Percentiles rank a stretch among this genome's conserved stretches.
These are phyloP conservation scores for Chlorella sp. DNA, from an alignment of 139 green algal species.

Conservation along the genomic window DNA sequence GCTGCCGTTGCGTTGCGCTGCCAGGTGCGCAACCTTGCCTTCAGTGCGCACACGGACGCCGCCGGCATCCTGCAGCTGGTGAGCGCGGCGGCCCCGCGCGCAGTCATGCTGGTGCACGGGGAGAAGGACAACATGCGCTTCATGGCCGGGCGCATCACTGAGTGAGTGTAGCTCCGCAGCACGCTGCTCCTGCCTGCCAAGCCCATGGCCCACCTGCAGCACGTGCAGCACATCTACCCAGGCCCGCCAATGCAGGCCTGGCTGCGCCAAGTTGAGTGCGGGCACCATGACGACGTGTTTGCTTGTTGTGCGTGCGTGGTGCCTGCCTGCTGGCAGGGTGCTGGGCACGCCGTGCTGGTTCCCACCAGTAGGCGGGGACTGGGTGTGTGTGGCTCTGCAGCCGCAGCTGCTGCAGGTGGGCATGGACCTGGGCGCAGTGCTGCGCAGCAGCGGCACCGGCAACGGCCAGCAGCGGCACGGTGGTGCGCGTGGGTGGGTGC, in stretches of 20 bases:
- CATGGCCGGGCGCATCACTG: slow-evolving; percentile 21
- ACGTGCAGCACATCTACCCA: too few relatives aligned
- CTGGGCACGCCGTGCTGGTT: neutral
- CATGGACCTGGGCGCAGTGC: too few relatives aligned
- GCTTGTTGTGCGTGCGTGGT: too few relatives aligned
- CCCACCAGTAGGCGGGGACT: neutral
- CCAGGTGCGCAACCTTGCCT: slow-evolving; percentile 50
- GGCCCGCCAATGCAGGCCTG: too few relatives aligned
- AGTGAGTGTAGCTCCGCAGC: too few relatives aligned
- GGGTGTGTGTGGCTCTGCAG: neutral
- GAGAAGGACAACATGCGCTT: slow-evolving; percentile 63
- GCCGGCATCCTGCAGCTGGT: slow-evolving; percentile 62
- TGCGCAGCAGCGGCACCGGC: too few relatives aligned
- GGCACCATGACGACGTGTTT: too few relatives aligned
- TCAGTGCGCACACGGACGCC: slow-evolving; percentile 65
- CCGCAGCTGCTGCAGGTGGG: neutral
- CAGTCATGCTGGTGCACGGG: slow-evolving; percentile 70
- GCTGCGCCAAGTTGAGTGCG: too few relatives aligned
- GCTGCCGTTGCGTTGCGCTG: slow-evolving; percentile 22
- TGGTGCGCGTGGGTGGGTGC: too few relatives aligned
- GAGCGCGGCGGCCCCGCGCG: slow-evolving; percentile 27
- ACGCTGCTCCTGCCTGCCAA: too few relatives aligned
- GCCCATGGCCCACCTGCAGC: too few relatives aligned
- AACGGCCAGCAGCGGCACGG: too few relatives aligned
- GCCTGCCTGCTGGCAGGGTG: neutral